Evolutionary conservation across 2,329 filamentous ascomycete species (phyloP).

Genomic region (Fonsecaea nubica): DNA sequence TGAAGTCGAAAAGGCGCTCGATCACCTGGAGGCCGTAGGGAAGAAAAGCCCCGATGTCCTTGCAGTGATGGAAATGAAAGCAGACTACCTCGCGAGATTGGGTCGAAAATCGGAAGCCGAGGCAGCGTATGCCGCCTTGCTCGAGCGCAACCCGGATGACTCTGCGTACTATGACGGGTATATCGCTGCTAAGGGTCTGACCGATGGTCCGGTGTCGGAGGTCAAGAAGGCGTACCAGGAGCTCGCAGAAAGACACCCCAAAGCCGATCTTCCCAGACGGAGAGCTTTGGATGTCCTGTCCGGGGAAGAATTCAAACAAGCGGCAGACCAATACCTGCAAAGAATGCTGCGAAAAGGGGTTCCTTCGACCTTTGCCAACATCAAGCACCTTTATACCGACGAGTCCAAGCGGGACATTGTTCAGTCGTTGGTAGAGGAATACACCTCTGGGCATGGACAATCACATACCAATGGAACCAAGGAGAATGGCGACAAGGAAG

Average conservation of each 20-base stretch:
- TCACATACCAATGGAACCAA: constrained; percentile 58
- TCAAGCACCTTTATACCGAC: constrained; percentile 90
- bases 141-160: constrained; percentile 88
- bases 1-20: constrained; percentile 79
- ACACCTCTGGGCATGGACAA: constrained; percentile 64
- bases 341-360: constrained; percentile 90
- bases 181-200: constrained; percentile 70
- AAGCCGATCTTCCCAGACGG: constrained; percentile 82
- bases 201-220: constrained; percentile 65
- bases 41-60: constrained; percentile 83
- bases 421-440: constrained; percentile 77
- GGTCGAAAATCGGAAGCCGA: constrained; percentile 79
- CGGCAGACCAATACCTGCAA: constrained; percentile 78
- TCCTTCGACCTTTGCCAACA: constrained; percentile 93
- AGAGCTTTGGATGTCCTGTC: constrained; percentile 88
- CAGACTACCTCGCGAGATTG: constrained; percentile 81
- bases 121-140: constrained; percentile 77
- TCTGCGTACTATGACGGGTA: constrained; percentile 83
- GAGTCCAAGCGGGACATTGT: constrained; percentile 77
- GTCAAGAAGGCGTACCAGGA: constrained; percentile 79
- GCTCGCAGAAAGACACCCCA: constrained; percentile 79
- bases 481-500: constrained; percentile 56
- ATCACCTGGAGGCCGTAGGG: constrained; percentile 79
- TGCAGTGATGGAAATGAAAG: constrained; percentile 82
- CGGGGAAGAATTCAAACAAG: constrained; percentile 78